Conservation (phyloP, 768 basidiomycete species). For the Leccinum variicolor region DNA sequence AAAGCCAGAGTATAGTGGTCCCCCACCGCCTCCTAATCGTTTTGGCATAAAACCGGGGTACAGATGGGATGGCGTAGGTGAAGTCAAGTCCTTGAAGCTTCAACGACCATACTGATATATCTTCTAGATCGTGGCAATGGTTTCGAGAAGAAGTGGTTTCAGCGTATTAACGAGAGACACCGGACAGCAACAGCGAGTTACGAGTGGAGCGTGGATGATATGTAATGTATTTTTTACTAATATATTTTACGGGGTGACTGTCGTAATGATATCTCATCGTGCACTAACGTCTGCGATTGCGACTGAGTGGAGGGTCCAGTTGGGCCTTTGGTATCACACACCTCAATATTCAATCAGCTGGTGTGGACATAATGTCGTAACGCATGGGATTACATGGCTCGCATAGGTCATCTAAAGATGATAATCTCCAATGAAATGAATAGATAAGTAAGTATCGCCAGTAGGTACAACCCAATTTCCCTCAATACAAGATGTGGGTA, state of each 20-base stretch:
- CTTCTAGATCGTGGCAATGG: conserved; percentile 82
- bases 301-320: background rate
- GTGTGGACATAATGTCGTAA: background rate
- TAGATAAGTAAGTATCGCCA: conserved; percentile 24
- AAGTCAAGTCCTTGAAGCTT: conserved; percentile 20
- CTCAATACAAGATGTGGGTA: conserved; percentile 7
- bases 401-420: conserved; percentile 3
- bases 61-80: conserved; percentile 98
- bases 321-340: background rate
- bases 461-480: conserved; percentile 10
- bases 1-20: conserved; percentile 83
- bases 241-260: background rate
- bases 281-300: background rate
- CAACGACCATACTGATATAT: conserved; percentile 2
- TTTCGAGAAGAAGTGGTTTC: conserved; percentile 91
- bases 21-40: conserved; percentile 89
- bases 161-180: conserved; percentile 71
- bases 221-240: conserved; percentile 46
- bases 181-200: conserved; percentile 72
- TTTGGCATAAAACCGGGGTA: conserved; percentile 95
- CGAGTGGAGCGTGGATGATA: conserved; percentile 89
- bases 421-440: conserved; percentile 8
- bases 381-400: conserved; percentile 1
- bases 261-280: background rate
- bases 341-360: background rate